Evolutionary conservation across 139 green algal species (phyloP), one percentile per base, ranked within the genome.

Genomic region (Limnomonas spitsbergensis): DNA sequence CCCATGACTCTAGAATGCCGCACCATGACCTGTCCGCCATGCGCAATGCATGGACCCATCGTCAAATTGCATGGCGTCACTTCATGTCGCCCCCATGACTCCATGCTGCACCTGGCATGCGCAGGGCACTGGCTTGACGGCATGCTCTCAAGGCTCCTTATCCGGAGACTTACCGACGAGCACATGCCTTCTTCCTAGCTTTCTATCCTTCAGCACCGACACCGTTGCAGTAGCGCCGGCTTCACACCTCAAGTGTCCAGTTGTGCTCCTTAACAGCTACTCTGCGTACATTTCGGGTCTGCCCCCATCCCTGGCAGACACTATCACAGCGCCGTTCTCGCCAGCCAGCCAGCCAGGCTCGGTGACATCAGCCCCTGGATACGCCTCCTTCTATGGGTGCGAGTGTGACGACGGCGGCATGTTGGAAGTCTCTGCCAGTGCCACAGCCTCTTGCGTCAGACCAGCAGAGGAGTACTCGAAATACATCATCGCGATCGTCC

Each of bases 401-500:
- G 6, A 20, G 6, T 79, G 74, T 31, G 36, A 26, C 2, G 53
- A 54, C 36, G 74, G 54, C 2, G 31, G 36, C 26, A 40, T 6
- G 31, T 32, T 72, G 9, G 37, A 24, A 38, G 34, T 31, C 32
- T n/a, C n/a, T n/a, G 29, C 9, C 37, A 73, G 54, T 27, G 27
- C 27, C 26, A 27, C 2, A 20, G 7, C 36, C 7, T 79, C 32
- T 36, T 72, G 9, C 3, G 40, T 14, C 53, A 4, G 32, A 4
- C 29, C 74, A 26, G 27, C 70, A 38, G 32, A 75, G 32, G 24
- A 61, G 4, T 37, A 73, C 29, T 29, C 3, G 35, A 52, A 72
- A 20, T 79, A 40, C n/a, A 75, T 82, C 66, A 36, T 80, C 0
- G 66, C 20, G 1, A 72, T 85, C 1, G 61, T 85, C 29, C 31